Conservation (phyloP, 257 asterid species). For the Cordia subcordata region DNA sequence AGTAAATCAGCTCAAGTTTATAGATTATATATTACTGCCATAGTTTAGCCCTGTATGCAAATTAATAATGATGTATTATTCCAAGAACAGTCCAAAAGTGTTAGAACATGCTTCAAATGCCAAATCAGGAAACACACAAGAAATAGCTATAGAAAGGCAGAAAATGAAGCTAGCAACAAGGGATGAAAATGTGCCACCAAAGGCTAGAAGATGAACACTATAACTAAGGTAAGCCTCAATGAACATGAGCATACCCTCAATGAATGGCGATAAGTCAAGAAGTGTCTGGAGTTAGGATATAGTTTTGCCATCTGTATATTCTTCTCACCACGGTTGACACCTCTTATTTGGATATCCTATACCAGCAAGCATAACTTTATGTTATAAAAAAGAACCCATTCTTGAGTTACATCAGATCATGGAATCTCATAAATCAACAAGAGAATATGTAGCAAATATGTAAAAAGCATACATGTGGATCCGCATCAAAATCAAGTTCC, state of each 20-base stretch:
- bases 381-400: too few species aligned
- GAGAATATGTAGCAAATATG: constrained; percentile 10
- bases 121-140: too few species aligned
- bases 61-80: too few species aligned
- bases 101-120: too few species aligned
- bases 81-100: too few species aligned
- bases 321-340: constrained; percentile 89
- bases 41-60: too few species aligned
- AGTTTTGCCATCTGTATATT: constrained; percentile 78
- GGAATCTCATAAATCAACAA: not conserved
- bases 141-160: too few species aligned
- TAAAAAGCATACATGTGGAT: constrained; percentile 53
- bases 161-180: too few species aligned
- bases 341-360: constrained; percentile 96
- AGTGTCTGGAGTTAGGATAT: constrained; percentile 89
- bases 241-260: constrained; percentile 56
- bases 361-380: constrained; percentile 6
- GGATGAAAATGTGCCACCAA: too few species aligned
- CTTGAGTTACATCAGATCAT: too few species aligned
- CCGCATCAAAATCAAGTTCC: constrained; percentile 85
- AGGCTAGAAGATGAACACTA: not conserved
- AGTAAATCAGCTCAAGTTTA: too few species aligned
- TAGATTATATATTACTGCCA: too few species aligned
- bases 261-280: constrained; percentile 88
- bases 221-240: not conserved